A percentile compares a stretch with the other conserved stretches of the same genome.
These are phyloP conservation scores for Dipteronia sinensis DNA, from an alignment of 345 rosid species.

Conservation along the genomic window DNA sequence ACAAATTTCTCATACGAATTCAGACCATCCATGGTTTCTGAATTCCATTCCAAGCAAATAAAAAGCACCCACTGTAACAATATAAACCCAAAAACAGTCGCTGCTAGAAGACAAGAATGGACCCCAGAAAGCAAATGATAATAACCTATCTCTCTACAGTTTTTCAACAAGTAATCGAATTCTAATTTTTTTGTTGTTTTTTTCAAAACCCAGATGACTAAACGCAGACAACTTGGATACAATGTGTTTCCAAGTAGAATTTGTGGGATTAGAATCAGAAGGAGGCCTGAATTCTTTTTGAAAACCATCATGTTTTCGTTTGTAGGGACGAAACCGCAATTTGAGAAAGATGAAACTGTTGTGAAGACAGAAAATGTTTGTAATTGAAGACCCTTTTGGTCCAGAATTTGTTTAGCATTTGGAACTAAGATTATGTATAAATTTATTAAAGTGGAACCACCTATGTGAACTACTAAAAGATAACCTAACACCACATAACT, in stretches of 20 bases:
- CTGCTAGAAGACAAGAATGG: constrained; percentile 31
- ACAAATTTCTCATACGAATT: constrained; percentile 43
- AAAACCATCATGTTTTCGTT: constrained; percentile 76
- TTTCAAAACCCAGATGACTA: constrained; percentile 38
- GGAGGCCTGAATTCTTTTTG: constrained; percentile 51
- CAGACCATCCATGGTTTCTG: constrained; percentile 40
- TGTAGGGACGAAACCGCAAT: constrained; percentile 70
- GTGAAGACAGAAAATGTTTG: constrained; percentile 60
- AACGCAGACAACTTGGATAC: constrained; percentile 45
- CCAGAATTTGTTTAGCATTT: constrained; percentile 41
- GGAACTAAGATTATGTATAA: constrained; percentile 37
- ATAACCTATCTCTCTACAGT: constrained; percentile 39
- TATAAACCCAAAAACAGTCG: constrained; percentile 48
- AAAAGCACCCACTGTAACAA: constrained; percentile 40
- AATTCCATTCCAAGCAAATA: constrained; percentile 55
- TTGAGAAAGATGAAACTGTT: constrained; percentile 53
- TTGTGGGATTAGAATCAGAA: constrained; percentile 55
- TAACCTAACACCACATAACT: constrained; percentile 48
- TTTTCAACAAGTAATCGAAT: constrained; percentile 40
- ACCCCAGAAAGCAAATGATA: constrained; percentile 41
- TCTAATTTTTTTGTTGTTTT: constrained; percentile 40
- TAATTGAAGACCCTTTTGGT: constrained; percentile 33
- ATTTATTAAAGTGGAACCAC: constrained; percentile 40
- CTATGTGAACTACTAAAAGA: constrained; percentile 32
- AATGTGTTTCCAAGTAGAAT: constrained; percentile 59